phyloP scores from a whole-genome alignment of 176 grass and related monocot genomes.

The Oryza brachyantha region DNA sequence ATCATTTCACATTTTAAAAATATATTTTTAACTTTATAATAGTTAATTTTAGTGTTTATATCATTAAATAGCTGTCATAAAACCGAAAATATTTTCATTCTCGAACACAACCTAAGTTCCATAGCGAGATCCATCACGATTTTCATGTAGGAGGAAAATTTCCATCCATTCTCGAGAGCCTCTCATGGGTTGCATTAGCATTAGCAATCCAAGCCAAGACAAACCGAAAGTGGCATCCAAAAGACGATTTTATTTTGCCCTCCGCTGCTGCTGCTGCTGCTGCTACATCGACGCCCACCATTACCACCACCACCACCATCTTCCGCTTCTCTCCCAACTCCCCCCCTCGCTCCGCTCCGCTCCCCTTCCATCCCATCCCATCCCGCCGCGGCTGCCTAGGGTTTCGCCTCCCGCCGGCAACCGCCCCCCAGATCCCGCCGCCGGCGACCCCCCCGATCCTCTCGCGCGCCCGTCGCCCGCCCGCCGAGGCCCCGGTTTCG shows the following conservation, averaged over 20 bases:
- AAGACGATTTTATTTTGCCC: conserved; percentile 53
- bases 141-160: neutral
- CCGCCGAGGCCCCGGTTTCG: conserved; percentile 31
- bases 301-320: conserved; percentile 39
- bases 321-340: conserved; percentile 19
- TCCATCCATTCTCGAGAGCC: conserved; percentile 4
- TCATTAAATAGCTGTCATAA: no score
- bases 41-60: no score
- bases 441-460: conserved; percentile 28
- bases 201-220: neutral
- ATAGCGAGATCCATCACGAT: neutral
- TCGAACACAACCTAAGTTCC: no score
- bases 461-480: conserved; percentile 10
- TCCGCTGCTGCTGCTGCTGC: no score
- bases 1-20: no score
- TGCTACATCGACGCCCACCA: conserved; percentile 50
- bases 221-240: conserved; percentile 33
- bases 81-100: no score
- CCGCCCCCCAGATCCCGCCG: conserved; percentile 31
- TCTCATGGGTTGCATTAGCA: neutral
- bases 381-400: conserved; percentile 25
- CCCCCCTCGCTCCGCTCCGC: conserved; percentile 12
- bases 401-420: conserved; percentile 26
- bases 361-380: no score
- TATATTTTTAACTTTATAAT: no score